These are phyloP conservation scores for Umbilicus rupestris DNA, from an alignment of 164 flowering plant genomes.

Conservation along the genomic window DNA sequence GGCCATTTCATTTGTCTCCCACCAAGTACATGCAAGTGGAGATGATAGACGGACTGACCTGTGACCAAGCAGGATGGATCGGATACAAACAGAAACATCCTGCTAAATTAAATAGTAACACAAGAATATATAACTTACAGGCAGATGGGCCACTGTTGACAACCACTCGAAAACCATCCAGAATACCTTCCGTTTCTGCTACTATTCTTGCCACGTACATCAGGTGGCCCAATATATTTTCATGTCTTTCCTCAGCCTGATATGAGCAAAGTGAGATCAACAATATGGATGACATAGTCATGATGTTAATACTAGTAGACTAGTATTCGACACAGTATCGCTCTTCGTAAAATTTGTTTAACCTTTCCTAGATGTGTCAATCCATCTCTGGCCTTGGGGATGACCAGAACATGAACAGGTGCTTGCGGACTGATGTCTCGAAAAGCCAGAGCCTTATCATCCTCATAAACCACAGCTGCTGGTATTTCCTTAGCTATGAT, in stretches of 20 bases:
- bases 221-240: conserved; percentile 65
- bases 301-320: not conserved
- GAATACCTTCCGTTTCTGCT: conserved; percentile 84
- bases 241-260: conserved; percentile 77
- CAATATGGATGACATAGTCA: not conserved
- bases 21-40: conserved; percentile 70
- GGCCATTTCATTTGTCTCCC: conserved; percentile 84
- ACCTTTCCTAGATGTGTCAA: conserved; percentile 77
- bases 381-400: conserved; percentile 83
- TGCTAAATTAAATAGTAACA: not conserved
- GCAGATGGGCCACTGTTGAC: conserved; percentile 77
- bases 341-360: not conserved
- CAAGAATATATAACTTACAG: conserved; percentile 40
- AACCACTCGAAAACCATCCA: conserved; percentile 80
- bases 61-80: not conserved
- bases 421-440: conserved; percentile 87
- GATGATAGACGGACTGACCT: conserved; percentile 83
- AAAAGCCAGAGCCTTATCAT: conserved; percentile 83
- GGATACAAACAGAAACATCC: not conserved
- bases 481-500: conserved; percentile 90
- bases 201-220: conserved; percentile 70
- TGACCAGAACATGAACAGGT: conserved; percentile 78
- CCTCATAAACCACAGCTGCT: conserved; percentile 78
- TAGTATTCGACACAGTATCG: not conserved
- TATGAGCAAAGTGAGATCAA: not conserved